Base-by-base conservation (phyloP, 192 early-diverging fungal genomes). In the Backusella tarrabulga region DNA sequence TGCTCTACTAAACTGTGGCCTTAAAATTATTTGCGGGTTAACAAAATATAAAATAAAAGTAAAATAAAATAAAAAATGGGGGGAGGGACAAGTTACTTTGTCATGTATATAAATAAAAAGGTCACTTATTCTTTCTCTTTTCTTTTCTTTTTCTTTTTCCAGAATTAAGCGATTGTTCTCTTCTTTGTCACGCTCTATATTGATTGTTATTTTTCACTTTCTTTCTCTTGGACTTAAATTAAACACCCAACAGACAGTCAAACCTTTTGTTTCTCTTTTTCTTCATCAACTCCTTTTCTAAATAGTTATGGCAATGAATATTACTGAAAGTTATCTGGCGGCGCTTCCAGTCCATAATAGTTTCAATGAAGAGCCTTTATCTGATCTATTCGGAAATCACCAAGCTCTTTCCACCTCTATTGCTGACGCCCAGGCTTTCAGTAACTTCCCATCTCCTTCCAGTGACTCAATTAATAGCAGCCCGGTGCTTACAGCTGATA, bases 401-500 rank as follows among this genome's bases (percentile, higher is more conserved):
- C 67, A 40, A 70, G 68, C 38, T 12, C 38, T 70, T 40, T 38
- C 67, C 29, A 34, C 36, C 35, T 34, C 68, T 69, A 69, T 36
- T 35, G 36, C 68, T 1, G 38, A 35, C 12, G 21, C 9, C 38
- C 68, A 70, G 38, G 35, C 21, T 12, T 70, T 70, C 38, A 70
- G 68, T 40, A 70, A 41, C 36, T 21, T 70, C n/a, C 68, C 68
- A 23, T 70, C 68, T 21, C 68, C 68, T 38, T 38, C 68, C 23
- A 63, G 56, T 63, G 56, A 63, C 2, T 63, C 56, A 63, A 63
- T 63, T 63, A 63, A 63, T 12, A 63, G 56, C 11, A 63, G 56
- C 26, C 56, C 56, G 56, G 12, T 63, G n/a, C 56, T 63, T 63
- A 63, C 56, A 63, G 56, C 56, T 63, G 56, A 63, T 63, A 63